A percentile compares a stretch with the other conserved stretches of the same genome.
phyloP scores from a whole-genome alignment of 371 early-diverging fungal species.

The Phascolomyces articulosus region DNA sequence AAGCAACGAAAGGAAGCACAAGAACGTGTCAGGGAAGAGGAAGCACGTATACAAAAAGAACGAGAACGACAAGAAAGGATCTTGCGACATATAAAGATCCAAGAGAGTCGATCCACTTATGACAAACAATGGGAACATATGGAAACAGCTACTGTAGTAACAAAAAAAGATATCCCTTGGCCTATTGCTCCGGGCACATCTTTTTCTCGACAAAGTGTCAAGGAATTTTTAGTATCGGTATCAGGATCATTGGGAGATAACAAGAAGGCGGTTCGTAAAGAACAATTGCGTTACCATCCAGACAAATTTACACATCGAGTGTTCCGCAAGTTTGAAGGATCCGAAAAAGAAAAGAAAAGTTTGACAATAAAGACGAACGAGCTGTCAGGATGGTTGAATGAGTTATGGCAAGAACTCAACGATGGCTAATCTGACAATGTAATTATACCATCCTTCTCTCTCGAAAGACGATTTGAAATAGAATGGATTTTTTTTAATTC shows the following conservation, averaged over 20 bases:
- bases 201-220: conserved; percentile 10
- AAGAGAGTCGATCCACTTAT: conserved; percentile 16
- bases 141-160: conserved; percentile 11
- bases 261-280: conserved; percentile 41
- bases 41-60: conserved; percentile 20
- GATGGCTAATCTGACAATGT: neutral
- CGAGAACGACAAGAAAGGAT: conserved; percentile 19
- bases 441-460: too few species aligned
- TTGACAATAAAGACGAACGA: conserved; percentile 31
- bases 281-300: conserved; percentile 48
- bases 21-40: conserved; percentile 14
- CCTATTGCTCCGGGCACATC: conserved; percentile 20
- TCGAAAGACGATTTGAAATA: too few species aligned
- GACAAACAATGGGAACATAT: conserved; percentile 29
- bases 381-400: conserved; percentile 46
- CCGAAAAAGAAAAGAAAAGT: conserved; percentile 28
- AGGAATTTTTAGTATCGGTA: conserved; percentile 25
- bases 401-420: conserved; percentile 30
- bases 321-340: conserved; percentile 27
- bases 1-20: conserved; percentile 25
- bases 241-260: conserved; percentile 12
- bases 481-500: too few species aligned
- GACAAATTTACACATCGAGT: conserved; percentile 49
- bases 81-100: conserved; percentile 12
- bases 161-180: conserved; percentile 45